These are phyloP conservation scores for Salix udensis DNA, from an alignment of 345 rosid genomes.

Conservation along the genomic window DNA sequence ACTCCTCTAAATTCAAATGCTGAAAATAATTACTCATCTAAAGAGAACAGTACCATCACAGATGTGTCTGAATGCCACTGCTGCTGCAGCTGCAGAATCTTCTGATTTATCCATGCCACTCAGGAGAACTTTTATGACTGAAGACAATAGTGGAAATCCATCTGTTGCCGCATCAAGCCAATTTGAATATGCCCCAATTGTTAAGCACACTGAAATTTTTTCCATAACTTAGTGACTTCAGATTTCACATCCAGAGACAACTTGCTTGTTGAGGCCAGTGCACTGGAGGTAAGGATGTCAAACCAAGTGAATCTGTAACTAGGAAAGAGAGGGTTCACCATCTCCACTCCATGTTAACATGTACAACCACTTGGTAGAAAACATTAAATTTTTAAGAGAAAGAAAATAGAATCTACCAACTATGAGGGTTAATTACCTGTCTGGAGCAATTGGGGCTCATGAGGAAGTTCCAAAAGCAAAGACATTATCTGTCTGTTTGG, in stretches of 20 bases:
- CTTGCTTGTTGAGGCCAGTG: not conserved
- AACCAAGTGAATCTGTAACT: constrained; percentile 2
- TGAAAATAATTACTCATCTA: not conserved
- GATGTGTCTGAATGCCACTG: constrained; percentile 88
- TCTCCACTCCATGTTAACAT: constrained; percentile 7
- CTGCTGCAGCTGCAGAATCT: constrained; percentile 98
- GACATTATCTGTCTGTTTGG: constrained; percentile 59
- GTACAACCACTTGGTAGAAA: not conserved
- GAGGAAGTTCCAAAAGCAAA: constrained; percentile 81
- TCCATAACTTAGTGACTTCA: constrained; percentile 7
- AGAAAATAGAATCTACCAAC: constrained; percentile 1
- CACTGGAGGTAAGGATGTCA: not conserved
- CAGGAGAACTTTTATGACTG: constrained; percentile 66
- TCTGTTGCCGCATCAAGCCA: constrained; percentile 86
- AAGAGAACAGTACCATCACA: constrained; percentile 62
- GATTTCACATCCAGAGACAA: not conserved
- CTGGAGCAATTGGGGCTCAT: constrained; percentile 87
- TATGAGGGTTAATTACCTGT: constrained; percentile 50
- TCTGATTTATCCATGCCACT: constrained; percentile 90
- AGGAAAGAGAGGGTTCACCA: not conserved
- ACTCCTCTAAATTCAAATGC: not conserved
- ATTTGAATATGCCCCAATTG: constrained; percentile 93
- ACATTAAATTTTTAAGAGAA: not conserved
- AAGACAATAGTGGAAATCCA: constrained; percentile 68
- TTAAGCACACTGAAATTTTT: too few species aligned